Evolutionary conservation across 371 early-diverging fungal genomes (phyloP), one percentile per base, ranked within the genome.

Genomic region (Mortierella sp.): DNA sequence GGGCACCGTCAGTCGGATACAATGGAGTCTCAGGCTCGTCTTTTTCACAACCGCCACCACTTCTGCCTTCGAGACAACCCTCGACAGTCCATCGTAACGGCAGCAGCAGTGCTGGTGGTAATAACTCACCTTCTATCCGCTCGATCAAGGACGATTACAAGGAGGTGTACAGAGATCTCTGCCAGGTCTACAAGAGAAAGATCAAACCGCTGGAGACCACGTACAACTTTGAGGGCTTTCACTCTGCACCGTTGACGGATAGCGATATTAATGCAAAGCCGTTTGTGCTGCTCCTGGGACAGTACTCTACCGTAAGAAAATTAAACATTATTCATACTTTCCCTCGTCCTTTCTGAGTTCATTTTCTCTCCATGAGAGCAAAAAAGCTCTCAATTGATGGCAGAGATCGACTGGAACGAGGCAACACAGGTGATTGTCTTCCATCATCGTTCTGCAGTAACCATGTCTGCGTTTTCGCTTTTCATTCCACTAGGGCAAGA

Each of bases 261-360:
- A 87, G 90, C 50, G 94, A 94, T 79, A 92, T 94, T 50, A 84
- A 82, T 32, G 92, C 95, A n/a, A 92, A 93, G 67, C 95, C 95
- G 0, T 92, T 94, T 80, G 90, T 95, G 0, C 73, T 95, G 17
- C 72, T 95, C 31, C 79, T 95, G 70, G 95, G 95, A 34, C 94
- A 94, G 79, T 95, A 95, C 64, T 92, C 92, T 1, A 91, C 92
- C 3, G 87, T 87, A 82, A 60, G 73, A n/a, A n/a, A n/a, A n/a
- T n/a, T n/a, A n/a, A n/a, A n/a, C n/a, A n/a, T n/a, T n/a, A n/a
- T n/a, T n/a, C n/a, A n/a, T n/a, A n/a, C n/a, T 14, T 34, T 14
- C 37, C 11, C 2, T 34, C 37, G 1, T 14, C 37, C 37, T 14
- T 14, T 7, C 37, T 34, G 37, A 34, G 37, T 34, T 34, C 37